phyloP scores from a whole-genome alignment of 768 basidiomycete species.

The Naematelia aurantialba region DNA sequence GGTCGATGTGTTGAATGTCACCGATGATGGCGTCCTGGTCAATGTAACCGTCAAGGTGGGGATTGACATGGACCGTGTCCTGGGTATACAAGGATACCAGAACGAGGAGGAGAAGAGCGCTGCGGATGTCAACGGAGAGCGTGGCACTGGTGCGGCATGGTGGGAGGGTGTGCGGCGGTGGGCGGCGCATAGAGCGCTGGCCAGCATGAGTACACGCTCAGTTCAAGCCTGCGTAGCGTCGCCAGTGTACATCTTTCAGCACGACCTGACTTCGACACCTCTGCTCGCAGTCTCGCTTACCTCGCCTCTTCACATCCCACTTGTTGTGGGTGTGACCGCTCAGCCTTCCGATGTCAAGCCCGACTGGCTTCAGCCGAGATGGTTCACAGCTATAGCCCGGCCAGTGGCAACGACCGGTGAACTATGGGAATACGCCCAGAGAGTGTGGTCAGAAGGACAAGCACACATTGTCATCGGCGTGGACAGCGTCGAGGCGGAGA shows the following conservation, averaged over 20 bases:
- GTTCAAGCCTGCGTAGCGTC: constrained; percentile 20
- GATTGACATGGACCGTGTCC: constrained; percentile 40
- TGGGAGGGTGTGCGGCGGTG: constrained; percentile 40
- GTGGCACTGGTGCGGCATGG: constrained; percentile 37
- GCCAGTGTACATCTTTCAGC: constrained; percentile 19
- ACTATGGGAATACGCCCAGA: constrained; percentile 35
- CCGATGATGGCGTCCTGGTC: constrained; percentile 38
- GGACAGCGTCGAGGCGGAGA: constrained; percentile 19
- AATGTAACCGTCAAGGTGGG: constrained; percentile 37
- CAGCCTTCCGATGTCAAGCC: neutral
- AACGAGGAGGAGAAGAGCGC: constrained; percentile 15
- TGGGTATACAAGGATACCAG: constrained; percentile 30
- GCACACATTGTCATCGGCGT: constrained; percentile 25
- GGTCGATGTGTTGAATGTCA: constrained; percentile 42
- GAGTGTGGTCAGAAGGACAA: constrained; percentile 33
- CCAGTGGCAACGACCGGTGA: constrained; percentile 33
- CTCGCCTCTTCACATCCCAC: constrained; percentile 16
- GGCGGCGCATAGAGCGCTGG: constrained; percentile 19
- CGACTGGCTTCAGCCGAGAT: constrained; percentile 36
- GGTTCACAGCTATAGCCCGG: constrained; percentile 23
- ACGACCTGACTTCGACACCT: constrained; percentile 9
- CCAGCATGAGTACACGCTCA: neutral
- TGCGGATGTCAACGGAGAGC: constrained; percentile 22
- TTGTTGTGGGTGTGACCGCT: constrained; percentile 18
- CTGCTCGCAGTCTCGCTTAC: constrained; percentile 19